Conservation (phyloP, 495 filamentous ascomycete species). For the Cenococcum geophilum region DNA sequence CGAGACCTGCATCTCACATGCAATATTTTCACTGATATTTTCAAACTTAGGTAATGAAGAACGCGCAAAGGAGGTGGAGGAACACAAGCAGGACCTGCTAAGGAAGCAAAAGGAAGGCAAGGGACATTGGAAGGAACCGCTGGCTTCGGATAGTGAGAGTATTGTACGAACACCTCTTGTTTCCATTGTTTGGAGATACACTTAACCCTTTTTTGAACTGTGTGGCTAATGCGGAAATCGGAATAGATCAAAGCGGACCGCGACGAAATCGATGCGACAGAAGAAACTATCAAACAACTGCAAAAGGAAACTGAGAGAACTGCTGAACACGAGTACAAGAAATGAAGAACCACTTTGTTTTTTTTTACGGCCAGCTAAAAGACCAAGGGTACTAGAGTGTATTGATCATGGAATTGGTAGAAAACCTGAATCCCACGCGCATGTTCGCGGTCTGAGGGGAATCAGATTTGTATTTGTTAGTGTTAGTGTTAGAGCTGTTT, state of each 20-base stretch:
- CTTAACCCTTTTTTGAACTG: not conserved
- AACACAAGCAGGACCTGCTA: conserved; percentile 66
- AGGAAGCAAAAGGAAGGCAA: conserved; percentile 66
- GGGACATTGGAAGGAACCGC: conserved; percentile 71
- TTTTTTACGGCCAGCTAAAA: no score
- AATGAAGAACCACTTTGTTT: no score
- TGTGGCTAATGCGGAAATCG: conserved; percentile 1
- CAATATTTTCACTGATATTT: not conserved
- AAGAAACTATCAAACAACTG: conserved; percentile 46
- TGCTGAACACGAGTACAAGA: no score
- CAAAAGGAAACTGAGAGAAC: conserved; percentile 30
- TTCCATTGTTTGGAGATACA: not conserved
- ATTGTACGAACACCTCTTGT: conserved; percentile 46
- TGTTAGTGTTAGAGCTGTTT: no score
- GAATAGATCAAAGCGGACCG: conserved; percentile 60
- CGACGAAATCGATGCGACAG: conserved; percentile 44
- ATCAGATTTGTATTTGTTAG: no score
- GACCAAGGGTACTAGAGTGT: no score
- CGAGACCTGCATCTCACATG: not conserved
- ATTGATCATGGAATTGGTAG: no score
- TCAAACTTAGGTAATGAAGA: conserved; percentile 31
- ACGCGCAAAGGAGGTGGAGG: conserved; percentile 48
- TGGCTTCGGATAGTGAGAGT: conserved; percentile 76
- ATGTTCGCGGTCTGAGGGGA: no score
- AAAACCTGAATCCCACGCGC: no score